Conservation (phyloP, 176 grass and related monocot species). For the Cocos nucifera region DNA sequence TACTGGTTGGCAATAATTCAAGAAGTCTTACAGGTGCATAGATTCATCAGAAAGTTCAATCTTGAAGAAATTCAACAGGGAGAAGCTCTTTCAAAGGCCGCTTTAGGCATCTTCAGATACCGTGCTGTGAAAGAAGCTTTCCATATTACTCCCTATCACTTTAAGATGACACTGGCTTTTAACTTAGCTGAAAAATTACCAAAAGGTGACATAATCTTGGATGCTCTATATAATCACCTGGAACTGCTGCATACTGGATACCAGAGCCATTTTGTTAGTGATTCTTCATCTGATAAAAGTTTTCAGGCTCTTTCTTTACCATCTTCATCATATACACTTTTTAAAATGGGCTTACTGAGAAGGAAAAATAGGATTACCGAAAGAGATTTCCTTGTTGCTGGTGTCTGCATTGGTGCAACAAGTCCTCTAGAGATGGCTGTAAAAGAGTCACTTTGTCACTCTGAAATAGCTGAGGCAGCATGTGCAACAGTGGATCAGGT, state of each 20-base stretch:
- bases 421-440: conserved; percentile 64
- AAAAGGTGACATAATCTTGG: conserved; percentile 86
- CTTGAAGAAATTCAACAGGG: conserved; percentile 44
- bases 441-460: conserved; percentile 72
- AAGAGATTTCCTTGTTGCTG: conserved; percentile 28
- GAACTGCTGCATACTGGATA: conserved; percentile 28
- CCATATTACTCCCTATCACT: conserved; percentile 53
- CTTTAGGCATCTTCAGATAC: conserved; percentile 67
- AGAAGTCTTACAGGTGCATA: conserved; percentile 72
- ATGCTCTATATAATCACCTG: conserved; percentile 56
- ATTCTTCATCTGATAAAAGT: conserved; percentile 27
- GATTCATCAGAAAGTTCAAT: conserved; percentile 76
- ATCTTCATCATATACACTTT: conserved; percentile 46
- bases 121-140: conserved; percentile 75
- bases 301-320: conserved; percentile 38
- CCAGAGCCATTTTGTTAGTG: conserved; percentile 1
- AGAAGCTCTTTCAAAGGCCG: conserved; percentile 51
- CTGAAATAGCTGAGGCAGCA: conserved; percentile 56
- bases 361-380: conserved; percentile 30
- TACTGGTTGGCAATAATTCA: conserved; percentile 92
- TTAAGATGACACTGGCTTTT: conserved; percentile 79
- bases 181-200: conserved; percentile 88
- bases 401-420: conserved; percentile 45
- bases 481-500: conserved; percentile 66
- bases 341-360: conserved; percentile 40